Evolutionary conservation across 179 eudicot species (phyloP).

Genomic region (Vitellaria paradoxa): DNA sequence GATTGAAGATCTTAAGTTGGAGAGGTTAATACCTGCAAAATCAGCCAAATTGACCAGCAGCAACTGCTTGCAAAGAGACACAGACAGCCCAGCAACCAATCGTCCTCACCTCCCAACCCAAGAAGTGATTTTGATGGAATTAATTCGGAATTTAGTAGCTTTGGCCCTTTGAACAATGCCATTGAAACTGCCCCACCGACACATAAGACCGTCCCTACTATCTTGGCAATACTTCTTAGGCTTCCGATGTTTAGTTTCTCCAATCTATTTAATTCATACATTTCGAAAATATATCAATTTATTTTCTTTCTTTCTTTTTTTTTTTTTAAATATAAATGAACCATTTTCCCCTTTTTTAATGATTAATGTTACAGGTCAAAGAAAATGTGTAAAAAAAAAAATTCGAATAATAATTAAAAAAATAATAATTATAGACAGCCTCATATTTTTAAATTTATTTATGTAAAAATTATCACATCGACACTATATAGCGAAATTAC

Average conservation of each 20-base stretch:
- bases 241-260: conserved; percentile 41
- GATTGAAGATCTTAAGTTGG: too few species aligned
- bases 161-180: conserved; percentile 46
- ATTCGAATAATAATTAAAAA: too few species aligned
- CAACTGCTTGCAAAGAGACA: conserved; percentile 41
- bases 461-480: too few species aligned
- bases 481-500: too few species aligned
- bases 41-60: conserved; percentile 64
- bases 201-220: conserved; percentile 38
- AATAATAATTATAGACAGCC: too few species aligned
- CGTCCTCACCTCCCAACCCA: conserved; percentile 12
- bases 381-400: background rate
- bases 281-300: background rate
- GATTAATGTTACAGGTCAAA: background rate
- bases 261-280: conserved; percentile 24
- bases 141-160: conserved; percentile 30
- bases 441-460: too few species aligned
- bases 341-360: too few species aligned
- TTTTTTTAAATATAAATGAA: background rate
- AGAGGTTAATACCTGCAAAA: conserved; percentile 44
- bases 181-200: conserved; percentile 44
- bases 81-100: conserved; percentile 56
- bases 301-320: background rate
- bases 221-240: conserved; percentile 44
- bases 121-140: conserved; percentile 18